Evolutionary conservation across 331 rosid species (phyloP).

Genomic region (Malus hybrid): DNA sequence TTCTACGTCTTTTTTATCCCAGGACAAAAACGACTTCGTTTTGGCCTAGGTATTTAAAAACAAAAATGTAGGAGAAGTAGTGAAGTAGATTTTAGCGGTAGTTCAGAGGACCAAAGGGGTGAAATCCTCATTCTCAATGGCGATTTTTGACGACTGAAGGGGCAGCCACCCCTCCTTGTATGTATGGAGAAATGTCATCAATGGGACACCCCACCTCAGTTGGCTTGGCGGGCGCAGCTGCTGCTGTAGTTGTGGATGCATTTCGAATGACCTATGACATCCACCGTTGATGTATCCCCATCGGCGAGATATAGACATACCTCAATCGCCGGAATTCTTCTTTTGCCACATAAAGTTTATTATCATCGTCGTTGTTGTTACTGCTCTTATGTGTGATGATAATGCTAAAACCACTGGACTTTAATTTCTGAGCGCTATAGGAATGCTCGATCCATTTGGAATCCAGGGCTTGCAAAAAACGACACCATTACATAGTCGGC

Average conservation of each 20-base stretch:
- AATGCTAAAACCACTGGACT: slow-evolving; percentile 9
- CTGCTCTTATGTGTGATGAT: neutral
- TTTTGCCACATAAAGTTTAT: slow-evolving; percentile 2
- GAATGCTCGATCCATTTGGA: slow-evolving; percentile 20
- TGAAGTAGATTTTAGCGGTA: too few species aligned
- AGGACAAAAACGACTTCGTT: too few species aligned
- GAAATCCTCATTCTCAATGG: too few species aligned
- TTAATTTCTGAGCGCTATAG: slow-evolving; percentile 12
- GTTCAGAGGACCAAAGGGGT: too few species aligned
- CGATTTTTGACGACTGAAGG: too few species aligned
- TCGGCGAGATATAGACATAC: slow-evolving; percentile 16
- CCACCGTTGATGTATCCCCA: slow-evolving; percentile 1
- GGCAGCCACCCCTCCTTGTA: too few species aligned
- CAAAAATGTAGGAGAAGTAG: too few species aligned
- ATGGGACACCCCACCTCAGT: slow-evolving; percentile 14
- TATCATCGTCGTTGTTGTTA: neutral
- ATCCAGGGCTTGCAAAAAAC: slow-evolving; percentile 20
- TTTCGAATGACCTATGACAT: slow-evolving; percentile 27
- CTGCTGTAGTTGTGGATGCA: slow-evolving; percentile 33
- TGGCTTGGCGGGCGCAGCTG: slow-evolving; percentile 18
- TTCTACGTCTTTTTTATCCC: too few species aligned
- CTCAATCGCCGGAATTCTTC: slow-evolving; percentile 1
- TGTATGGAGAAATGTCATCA: slow-evolving; percentile 7
- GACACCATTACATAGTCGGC: slow-evolving; percentile 22
- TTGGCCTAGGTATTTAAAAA: too few species aligned